Evolutionary conservation across 306 rosid species (phyloP).

Genomic region (Lathyrus sativus): DNA sequence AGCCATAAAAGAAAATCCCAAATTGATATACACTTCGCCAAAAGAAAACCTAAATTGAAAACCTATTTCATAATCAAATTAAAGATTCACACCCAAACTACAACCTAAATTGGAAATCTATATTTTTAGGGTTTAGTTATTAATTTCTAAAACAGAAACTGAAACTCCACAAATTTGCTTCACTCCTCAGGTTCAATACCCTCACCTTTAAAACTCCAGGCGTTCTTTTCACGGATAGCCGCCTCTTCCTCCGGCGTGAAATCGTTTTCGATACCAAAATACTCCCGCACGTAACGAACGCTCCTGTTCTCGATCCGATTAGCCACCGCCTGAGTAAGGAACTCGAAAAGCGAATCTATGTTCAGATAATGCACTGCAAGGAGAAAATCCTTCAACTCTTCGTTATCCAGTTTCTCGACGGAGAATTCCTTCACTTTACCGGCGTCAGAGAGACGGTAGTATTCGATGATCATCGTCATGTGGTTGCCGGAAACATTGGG

Average conservation of each 20-base stretch:
- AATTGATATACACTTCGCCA: too few species aligned
- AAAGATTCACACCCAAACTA: too few species aligned
- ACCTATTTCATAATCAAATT: too few species aligned
- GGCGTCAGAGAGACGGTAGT: background rate
- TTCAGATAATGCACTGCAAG: background rate
- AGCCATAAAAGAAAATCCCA: too few species aligned
- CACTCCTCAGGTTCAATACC: background rate
- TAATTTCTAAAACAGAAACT: background rate
- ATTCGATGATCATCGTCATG: background rate
- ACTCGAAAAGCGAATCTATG: background rate
- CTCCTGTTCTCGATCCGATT: background rate
- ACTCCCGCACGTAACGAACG: background rate
- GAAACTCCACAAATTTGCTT: background rate
- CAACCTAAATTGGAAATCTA: background rate
- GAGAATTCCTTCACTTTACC: background rate
- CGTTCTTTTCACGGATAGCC: background rate
- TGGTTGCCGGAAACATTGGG: conserved; percentile 10
- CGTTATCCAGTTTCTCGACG: background rate
- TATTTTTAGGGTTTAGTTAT: background rate
- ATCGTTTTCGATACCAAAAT: background rate
- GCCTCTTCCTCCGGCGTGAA: background rate
- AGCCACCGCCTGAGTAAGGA: background rate
- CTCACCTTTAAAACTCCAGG: background rate
- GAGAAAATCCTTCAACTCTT: background rate
- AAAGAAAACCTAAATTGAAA: too few species aligned